Conservation (phyloP, 2,329 filamentous ascomycete genomes). For the Fusarium sp. region DNA sequence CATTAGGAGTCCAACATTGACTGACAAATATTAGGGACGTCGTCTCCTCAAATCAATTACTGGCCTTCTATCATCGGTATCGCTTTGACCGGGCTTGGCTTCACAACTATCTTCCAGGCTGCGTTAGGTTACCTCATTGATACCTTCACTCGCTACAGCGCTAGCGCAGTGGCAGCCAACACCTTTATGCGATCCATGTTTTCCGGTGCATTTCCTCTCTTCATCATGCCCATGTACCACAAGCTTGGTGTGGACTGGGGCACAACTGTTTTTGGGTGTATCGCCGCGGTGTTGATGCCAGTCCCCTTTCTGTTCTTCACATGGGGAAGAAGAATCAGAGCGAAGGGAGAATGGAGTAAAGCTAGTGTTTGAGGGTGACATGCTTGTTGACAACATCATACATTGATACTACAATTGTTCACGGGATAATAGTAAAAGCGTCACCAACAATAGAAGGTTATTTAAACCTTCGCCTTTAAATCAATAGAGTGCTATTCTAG, state of each 20-base stretch:
- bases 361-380: not conserved
- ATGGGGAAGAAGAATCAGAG: not conserved
- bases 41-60: not conserved
- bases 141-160: slow-evolving; percentile 4
- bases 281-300: not conserved
- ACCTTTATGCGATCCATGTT: slow-evolving; percentile 12
- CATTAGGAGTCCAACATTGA: accelerated
- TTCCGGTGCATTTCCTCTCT: not conserved
- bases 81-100: not conserved
- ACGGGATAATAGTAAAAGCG: too few relatives aligned
- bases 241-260: slow-evolving; percentile 8
- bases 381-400: too few relatives aligned
- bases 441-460: too few relatives aligned
- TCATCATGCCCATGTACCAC: slow-evolving; percentile 7
- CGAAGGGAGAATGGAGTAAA: not conserved
- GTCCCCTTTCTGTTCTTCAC: not conserved
- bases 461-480: too few relatives aligned
- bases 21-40: not conserved
- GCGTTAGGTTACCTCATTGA: slow-evolving; percentile 8
- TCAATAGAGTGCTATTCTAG: too few relatives aligned
- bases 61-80: slow-evolving; percentile 7
- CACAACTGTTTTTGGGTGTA: not conserved
- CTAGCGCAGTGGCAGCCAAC: slow-evolving; percentile 2
- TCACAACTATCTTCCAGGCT: slow-evolving; percentile 3
- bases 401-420: too few relatives aligned